Conservation (phyloP, 345 rosid species). For the Lenwebbia sp. region DNA sequence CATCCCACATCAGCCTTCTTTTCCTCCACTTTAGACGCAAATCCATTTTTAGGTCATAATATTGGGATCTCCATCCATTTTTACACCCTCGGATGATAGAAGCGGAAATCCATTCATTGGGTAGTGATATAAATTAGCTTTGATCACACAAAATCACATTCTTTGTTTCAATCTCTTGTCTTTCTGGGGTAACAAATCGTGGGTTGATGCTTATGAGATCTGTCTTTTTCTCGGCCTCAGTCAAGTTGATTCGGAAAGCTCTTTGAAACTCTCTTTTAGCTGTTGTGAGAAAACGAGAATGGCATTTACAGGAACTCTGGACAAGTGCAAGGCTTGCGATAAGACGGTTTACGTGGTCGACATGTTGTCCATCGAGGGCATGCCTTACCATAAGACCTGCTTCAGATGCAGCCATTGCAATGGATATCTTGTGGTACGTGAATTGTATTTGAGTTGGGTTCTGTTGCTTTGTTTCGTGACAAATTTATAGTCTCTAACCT, state of each 20-base stretch:
- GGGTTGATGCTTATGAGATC: not conserved
- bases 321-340: slow-evolving; percentile 88
- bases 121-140: slow-evolving; percentile 22
- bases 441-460: not conserved
- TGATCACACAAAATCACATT: slow-evolving; percentile 19
- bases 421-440: slow-evolving; percentile 62
- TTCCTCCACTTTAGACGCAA: slow-evolving; percentile 22
- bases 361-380: slow-evolving; percentile 74
- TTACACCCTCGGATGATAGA: not conserved
- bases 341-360: slow-evolving; percentile 88
- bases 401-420: slow-evolving; percentile 95
- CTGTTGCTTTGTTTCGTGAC: not conserved
- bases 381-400: slow-evolving; percentile 81
- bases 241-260: not conserved
- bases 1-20: slow-evolving; percentile 23
- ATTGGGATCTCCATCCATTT: slow-evolving; percentile 23
- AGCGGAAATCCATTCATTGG: slow-evolving; percentile 6
- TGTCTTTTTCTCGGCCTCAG: not conserved
- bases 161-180: slow-evolving; percentile 15
- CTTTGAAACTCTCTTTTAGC: not conserved
- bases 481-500: not conserved
- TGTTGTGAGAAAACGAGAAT: slow-evolving; percentile 8
- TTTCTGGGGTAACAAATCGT: not conserved
- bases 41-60: slow-evolving; percentile 27
- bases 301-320: slow-evolving; percentile 89